Conservation (phyloP, 768 basidiomycete species). For the Pisolithus sp. region DNA sequence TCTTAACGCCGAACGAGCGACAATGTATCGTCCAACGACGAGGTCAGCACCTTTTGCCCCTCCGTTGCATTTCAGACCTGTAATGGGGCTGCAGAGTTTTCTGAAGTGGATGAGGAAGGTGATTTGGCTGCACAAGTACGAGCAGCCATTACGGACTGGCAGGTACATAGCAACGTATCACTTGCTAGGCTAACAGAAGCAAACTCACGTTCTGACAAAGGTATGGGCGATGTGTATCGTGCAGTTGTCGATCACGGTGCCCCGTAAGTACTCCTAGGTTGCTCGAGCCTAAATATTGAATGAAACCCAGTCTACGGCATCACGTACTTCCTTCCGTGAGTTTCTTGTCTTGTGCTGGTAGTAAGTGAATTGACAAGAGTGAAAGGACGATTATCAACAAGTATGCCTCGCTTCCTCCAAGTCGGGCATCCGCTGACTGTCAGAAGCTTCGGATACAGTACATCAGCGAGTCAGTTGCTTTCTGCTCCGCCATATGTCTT, state of each 20-base stretch:
- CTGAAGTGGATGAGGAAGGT: slow-evolving; percentile 46
- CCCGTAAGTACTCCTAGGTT: slow-evolving; percentile 37
- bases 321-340: slow-evolving; percentile 56
- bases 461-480: slow-evolving; percentile 51
- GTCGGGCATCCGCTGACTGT: not conserved
- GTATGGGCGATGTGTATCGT: slow-evolving; percentile 25
- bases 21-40: slow-evolving; percentile 49
- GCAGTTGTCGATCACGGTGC: slow-evolving; percentile 51
- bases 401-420: not conserved
- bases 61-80: slow-evolving; percentile 19
- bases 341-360: not conserved
- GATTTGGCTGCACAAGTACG: slow-evolving; percentile 47
- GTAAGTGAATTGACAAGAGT: not conserved
- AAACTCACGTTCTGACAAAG: not conserved
- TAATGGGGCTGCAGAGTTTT: slow-evolving; percentile 37
- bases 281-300: not conserved
- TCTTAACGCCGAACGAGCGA: slow-evolving; percentile 58
- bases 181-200: not conserved
- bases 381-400: slow-evolving; percentile 6
- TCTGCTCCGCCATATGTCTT: slow-evolving; percentile 60
- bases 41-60: slow-evolving; percentile 31
- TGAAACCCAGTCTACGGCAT: slow-evolving; percentile 51
- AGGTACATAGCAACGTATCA: slow-evolving; percentile 27
- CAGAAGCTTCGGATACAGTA: slow-evolving; percentile 47
- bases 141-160: slow-evolving; percentile 55